phyloP scores from a whole-genome alignment of 2,329 filamentous ascomycete genomes.

The Penicillium sp. region DNA sequence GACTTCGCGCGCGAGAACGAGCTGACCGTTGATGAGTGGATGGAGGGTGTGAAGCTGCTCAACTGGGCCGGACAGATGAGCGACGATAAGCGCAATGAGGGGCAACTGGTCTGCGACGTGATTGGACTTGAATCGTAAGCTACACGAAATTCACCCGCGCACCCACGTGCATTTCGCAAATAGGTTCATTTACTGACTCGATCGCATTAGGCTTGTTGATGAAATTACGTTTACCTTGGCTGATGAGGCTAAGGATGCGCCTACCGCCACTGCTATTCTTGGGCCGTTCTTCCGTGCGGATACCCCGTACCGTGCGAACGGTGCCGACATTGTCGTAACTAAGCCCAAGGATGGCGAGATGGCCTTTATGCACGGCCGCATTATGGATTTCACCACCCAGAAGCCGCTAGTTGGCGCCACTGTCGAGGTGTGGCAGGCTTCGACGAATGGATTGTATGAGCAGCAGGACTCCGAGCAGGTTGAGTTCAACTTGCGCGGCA shows the following conservation, averaged over 20 bases:
- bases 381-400: conserved; percentile 60
- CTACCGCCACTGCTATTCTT: conserved; percentile 75
- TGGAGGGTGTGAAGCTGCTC: conserved; percentile 56
- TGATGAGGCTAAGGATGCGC: conserved; percentile 51
- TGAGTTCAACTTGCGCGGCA: conserved; percentile 72
- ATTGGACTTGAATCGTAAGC: conserved; percentile 58
- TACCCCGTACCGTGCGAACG: conserved; percentile 68
- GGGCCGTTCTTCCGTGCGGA: conserved; percentile 81
- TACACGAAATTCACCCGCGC: not conserved
- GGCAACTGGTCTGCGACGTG: conserved; percentile 59
- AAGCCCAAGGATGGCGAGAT: conserved; percentile 53
- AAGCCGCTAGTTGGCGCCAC: conserved; percentile 64
- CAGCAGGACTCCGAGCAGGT: conserved; percentile 70
- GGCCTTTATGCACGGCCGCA: conserved; percentile 64
- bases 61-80: conserved; percentile 66
- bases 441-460: conserved; percentile 70
- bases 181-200: not conserved
- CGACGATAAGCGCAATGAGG: conserved; percentile 62
- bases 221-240: conserved; percentile 73
- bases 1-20: conserved; percentile 61
- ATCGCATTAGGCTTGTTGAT: conserved; percentile 60
- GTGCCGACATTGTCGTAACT: conserved; percentile 62
- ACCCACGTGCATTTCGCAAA: not conserved
- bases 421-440: conserved; percentile 78
- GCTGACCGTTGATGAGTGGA: conserved; percentile 60